Base-by-base conservation (phyloP, 2,329 filamentous ascomycete genomes). In the Alternaria sp. region DNA sequence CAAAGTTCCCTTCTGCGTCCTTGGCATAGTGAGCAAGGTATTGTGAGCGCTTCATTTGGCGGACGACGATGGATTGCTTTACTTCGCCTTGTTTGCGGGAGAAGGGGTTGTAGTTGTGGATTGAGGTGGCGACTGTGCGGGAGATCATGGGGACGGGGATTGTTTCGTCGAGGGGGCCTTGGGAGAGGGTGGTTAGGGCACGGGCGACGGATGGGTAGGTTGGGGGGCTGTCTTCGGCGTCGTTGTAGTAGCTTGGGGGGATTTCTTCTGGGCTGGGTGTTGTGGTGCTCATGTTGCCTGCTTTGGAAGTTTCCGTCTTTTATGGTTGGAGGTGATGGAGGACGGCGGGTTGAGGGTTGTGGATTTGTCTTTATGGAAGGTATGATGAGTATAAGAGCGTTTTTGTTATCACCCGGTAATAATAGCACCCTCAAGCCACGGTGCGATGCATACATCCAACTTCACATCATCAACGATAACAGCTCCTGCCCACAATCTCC, bases 21-120 rank as follows among this genome's bases (percentile, higher is more conserved):
- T 74, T 73, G n/a, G 66, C 68, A 40, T 76, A 76, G 42, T 71
- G 63, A 29, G 68, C 65, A 2, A 69, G 58, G 54, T 73, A 75
- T 41, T 57, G 41, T 3, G 41, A 39, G 1, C 62, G 64, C 81
- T 29, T 63, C 62, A 67, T 67, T 5, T 56, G 53, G 2, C 64
- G 56, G 13, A 48, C 33, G 3, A 52, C 26, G 3, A 67, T 53
- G 3, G 52, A 54, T 23, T 62, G 55, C 1, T 7, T 13, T 2
- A 56, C 40, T 3, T 39, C 5, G 45, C 52, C 55, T 23, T 54
- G 56, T 26, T 65, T 67, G 33, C 44, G 62, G 0, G 52, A 59
- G 41, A 67, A 63, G 5, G 64, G 64, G 23, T 67, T 66, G 51
- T 54, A 44, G 31, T 56, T 52, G 48, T 66, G 61, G 9, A 66